A percentile compares a stretch with the other conserved stretches of the same genome.
Conservation (phyloP, 805 yeast species). For the Metschnikowia matae region DNA sequence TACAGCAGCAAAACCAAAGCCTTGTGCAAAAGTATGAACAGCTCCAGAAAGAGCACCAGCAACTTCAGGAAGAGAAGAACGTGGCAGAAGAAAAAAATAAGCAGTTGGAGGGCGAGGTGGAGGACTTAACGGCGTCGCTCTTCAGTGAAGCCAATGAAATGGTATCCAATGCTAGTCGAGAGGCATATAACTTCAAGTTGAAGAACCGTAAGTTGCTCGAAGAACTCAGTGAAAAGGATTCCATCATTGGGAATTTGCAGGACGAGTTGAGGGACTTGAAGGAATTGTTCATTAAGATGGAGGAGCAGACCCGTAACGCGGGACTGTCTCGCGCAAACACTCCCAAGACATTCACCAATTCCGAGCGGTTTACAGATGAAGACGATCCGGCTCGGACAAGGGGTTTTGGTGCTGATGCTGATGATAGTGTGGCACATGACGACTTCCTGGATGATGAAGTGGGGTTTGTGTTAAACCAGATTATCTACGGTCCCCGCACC, state of each 20-base stretch:
- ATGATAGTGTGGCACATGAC: background rate
- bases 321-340: slow-evolving; percentile 11
- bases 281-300: slow-evolving; percentile 52
- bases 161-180: slow-evolving; percentile 75
- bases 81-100: slow-evolving; percentile 58
- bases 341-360: slow-evolving; percentile 8
- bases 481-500: slow-evolving; percentile 33
- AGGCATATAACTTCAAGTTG: slow-evolving; percentile 54
- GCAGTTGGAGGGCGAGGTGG: slow-evolving; percentile 66
- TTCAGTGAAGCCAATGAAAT: slow-evolving; percentile 82
- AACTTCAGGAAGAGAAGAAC: slow-evolving; percentile 30
- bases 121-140: slow-evolving; percentile 70
- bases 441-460: slow-evolving; percentile 5
- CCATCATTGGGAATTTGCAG: slow-evolving; percentile 58
- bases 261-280: slow-evolving; percentile 68
- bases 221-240: slow-evolving; percentile 63
- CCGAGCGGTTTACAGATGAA: background rate
- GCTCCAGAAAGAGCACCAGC: slow-evolving; percentile 23
- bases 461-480: slow-evolving; percentile 15
- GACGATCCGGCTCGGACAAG: background rate
- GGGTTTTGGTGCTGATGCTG: background rate
- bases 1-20: slow-evolving; percentile 12
- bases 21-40: slow-evolving; percentile 30
- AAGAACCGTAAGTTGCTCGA: slow-evolving; percentile 53
- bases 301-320: slow-evolving; percentile 29